Percentiles rank a stretch among this genome's conserved stretches.
Evolutionary conservation across 345 rosid genomes (phyloP).

Genomic region (Erysimum cheiranthoides): DNA sequence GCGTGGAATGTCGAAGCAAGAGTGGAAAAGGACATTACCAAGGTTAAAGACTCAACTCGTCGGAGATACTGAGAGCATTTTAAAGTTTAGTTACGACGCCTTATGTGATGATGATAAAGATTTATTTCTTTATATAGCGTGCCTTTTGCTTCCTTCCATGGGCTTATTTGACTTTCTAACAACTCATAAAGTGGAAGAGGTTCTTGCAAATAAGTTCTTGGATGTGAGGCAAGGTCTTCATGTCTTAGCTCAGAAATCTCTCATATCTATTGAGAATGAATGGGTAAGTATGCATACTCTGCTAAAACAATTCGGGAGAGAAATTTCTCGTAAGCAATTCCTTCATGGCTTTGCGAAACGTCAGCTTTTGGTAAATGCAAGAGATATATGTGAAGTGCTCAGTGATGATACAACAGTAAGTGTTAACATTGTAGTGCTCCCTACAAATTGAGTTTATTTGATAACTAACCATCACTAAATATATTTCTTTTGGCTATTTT

Average conservation of each 20-base stretch:
- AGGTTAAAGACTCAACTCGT: not conserved
- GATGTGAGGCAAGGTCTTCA: not conserved
- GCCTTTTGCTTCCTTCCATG: too few relatives aligned
- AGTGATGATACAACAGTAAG: slow-evolving; percentile 13
- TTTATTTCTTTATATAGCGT: not conserved
- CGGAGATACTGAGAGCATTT: not conserved
- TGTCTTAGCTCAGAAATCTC: not conserved
- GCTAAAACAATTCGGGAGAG: slow-evolving; percentile 25
- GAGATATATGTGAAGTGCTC: slow-evolving; percentile 29
- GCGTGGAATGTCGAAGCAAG: not conserved
- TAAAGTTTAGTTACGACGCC: not conserved
- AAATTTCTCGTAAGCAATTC: slow-evolving; percentile 20
- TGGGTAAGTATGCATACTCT: not conserved
- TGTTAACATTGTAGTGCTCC: too few relatives aligned
- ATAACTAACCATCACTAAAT: not conserved
- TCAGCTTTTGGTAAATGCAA: slow-evolving; percentile 26
- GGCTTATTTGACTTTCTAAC: too few relatives aligned
- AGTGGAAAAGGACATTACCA: not conserved
- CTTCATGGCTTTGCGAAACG: not conserved
- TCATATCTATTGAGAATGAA: not conserved
- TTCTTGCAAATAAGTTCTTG: not conserved
- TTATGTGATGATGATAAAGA: not conserved
- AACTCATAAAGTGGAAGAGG: not conserved
- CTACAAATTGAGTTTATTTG: not conserved
- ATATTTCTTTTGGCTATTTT: not conserved